phyloP scores from a whole-genome alignment of 768 basidiomycete genomes.

The Mrakia gelida region DNA sequence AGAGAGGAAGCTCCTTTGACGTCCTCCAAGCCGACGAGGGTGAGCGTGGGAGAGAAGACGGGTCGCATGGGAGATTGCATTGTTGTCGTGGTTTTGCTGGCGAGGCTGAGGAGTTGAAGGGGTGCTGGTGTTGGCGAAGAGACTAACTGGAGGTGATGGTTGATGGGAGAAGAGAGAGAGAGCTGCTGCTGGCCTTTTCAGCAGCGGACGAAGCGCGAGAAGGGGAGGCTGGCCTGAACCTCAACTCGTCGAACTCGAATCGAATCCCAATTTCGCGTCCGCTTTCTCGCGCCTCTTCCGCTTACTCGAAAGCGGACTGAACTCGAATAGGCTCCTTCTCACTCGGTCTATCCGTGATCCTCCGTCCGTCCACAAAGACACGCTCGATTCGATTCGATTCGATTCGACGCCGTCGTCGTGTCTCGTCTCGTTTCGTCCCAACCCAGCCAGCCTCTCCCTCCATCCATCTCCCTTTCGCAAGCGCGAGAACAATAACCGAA shows the following conservation, averaged over 20 bases:
- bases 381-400: too few relatives aligned
- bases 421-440: neutral
- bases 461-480: neutral
- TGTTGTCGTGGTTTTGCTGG: neutral
- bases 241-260: neutral
- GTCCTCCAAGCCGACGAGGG: neutral
- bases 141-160: neutral
- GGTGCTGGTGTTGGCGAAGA: too few relatives aligned
- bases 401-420: neutral
- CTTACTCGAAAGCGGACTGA: too few relatives aligned
- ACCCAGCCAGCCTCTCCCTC: neutral
- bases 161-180: neutral
- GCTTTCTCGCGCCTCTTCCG: too few relatives aligned
- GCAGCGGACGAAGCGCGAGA: neutral
- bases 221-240: neutral
- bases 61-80: neutral
- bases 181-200: neutral
- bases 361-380: too few relatives aligned
- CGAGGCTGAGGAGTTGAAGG: neutral
- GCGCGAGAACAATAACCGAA: neutral
- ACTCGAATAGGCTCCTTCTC: too few relatives aligned
- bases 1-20: neutral
- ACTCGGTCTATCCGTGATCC: too few relatives aligned
- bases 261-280: too few relatives aligned
- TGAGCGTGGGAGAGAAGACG: neutral